Percentiles rank a stretch among this genome's conserved stretches.
These are phyloP conservation scores for Tilletia horrida DNA, from an alignment of 1,284 basidiomycete genomes.

Conservation along the genomic window DNA sequence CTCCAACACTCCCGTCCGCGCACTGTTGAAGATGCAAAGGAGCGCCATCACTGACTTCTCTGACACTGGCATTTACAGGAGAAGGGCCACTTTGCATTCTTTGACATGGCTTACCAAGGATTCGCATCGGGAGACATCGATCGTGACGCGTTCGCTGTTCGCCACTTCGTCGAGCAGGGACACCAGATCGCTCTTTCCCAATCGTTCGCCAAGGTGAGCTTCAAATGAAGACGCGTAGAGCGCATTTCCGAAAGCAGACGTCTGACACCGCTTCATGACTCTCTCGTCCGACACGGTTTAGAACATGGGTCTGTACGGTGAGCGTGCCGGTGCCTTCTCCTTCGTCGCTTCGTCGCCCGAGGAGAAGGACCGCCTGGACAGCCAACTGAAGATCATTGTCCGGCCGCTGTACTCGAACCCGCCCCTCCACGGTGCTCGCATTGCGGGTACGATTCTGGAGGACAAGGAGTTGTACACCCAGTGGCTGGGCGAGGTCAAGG, in stretches of 20 bases:
- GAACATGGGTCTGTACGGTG: slow-evolving; percentile 57
- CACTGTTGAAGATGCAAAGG: not conserved
- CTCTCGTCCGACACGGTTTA: not conserved
- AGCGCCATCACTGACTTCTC: not conserved
- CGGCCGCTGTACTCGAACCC: slow-evolving; percentile 99
- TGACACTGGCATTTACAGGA: slow-evolving; percentile 57
- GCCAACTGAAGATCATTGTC: slow-evolving; percentile 76
- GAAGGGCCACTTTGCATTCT: slow-evolving; percentile 85
- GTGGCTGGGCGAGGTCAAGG: slow-evolving; percentile 56
- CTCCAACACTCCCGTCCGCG: no score
- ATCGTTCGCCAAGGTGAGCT: slow-evolving; percentile 45
- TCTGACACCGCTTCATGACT: slow-evolving; percentile 1
- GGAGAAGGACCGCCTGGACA: slow-evolving; percentile 52
- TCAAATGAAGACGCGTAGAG: no score
- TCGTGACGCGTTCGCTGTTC: slow-evolving; percentile 53
- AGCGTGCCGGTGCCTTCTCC: slow-evolving; percentile 52
- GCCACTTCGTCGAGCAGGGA: slow-evolving; percentile 56
- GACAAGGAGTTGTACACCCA: slow-evolving; percentile 56
- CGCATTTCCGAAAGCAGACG: no score
- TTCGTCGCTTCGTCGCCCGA: slow-evolving; percentile 48
- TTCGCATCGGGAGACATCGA: slow-evolving; percentile 53
- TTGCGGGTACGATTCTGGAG: slow-evolving; percentile 57
- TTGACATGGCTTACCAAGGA: slow-evolving; percentile 80
- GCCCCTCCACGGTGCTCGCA: slow-evolving; percentile 69
- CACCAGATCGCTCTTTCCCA: slow-evolving; percentile 50